A percentile compares a stretch with the other conserved stretches of the same genome.
Evolutionary conservation across 352 stramenopile species (phyloP).

Genomic region (Thalassiosira delicatula): DNA sequence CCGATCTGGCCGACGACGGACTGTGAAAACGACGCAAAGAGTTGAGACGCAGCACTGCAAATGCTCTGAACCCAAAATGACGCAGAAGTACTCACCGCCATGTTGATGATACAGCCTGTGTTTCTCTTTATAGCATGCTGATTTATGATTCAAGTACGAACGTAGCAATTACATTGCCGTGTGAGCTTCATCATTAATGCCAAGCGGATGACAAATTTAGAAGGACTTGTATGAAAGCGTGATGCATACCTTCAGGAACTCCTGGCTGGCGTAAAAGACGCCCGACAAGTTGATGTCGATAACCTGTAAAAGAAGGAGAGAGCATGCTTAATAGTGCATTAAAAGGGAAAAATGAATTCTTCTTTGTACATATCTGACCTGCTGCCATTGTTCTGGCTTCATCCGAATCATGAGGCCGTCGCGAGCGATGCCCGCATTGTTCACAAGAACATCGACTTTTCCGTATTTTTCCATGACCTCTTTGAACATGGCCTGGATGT

Average conservation of each 20-base stretch:
- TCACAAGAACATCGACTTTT: slow-evolving; percentile 77
- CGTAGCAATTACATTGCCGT: too few species aligned
- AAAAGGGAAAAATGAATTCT: background rate
- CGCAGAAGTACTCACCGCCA: too few species aligned
- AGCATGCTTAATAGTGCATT: background rate
- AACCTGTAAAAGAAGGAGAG: slow-evolving; percentile 38
- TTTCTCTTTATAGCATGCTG: slow-evolving; percentile 68
- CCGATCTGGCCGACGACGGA: slow-evolving; percentile 83
- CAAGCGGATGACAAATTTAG: too few species aligned
- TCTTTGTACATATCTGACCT: too few species aligned
- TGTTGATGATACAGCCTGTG: slow-evolving; percentile 84
- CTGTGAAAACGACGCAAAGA: too few species aligned
- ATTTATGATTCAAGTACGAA: slow-evolving; percentile 83
- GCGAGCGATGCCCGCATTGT: slow-evolving; percentile 85
- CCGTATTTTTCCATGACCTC: slow-evolving; percentile 68
- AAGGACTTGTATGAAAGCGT: too few species aligned
- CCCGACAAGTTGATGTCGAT: slow-evolving; percentile 85
- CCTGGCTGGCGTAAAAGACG: too few species aligned
- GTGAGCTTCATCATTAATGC: too few species aligned
- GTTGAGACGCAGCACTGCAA: too few species aligned
- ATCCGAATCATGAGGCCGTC: slow-evolving; percentile 82
- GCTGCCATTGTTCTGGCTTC: slow-evolving; percentile 82
- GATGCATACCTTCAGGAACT: too few species aligned
- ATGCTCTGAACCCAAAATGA: too few species aligned
- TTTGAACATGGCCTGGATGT: slow-evolving; percentile 78